phyloP scores from a whole-genome alignment of 345 rosid genomes.

The Eutrema japonicum region DNA sequence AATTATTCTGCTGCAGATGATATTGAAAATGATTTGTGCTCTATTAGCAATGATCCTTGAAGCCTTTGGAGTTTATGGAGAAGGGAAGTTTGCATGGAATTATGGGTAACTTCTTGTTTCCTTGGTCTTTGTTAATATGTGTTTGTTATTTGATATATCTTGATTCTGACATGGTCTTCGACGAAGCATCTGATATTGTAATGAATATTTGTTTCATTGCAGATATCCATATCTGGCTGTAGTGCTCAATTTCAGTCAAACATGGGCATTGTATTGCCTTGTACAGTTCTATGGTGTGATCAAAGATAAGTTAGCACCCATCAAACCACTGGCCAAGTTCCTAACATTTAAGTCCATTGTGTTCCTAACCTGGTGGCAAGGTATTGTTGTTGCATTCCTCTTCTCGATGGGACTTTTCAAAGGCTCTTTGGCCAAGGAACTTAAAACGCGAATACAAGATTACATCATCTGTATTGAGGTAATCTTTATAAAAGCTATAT shows the following conservation, averaged over 20 bases:
- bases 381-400: constrained; percentile 89
- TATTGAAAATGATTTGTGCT: constrained; percentile 92
- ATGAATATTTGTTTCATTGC: constrained; percentile 43
- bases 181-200: not conserved
- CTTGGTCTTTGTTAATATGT: not conserved
- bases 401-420: constrained; percentile 84
- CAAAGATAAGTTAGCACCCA: constrained; percentile 86
- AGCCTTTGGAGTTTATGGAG: constrained; percentile 95
- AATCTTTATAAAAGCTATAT: not conserved
- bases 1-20: constrained; percentile 64
- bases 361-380: constrained; percentile 99
- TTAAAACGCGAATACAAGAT: constrained; percentile 90
- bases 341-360: constrained; percentile 94
- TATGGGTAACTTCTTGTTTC: constrained; percentile 64
- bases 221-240: constrained; percentile 98
- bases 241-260: constrained; percentile 96
- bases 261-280: constrained; percentile 97
- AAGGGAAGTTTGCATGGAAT: constrained; percentile 95
- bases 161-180: not conserved
- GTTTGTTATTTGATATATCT: not conserved
- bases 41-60: constrained; percentile 89
- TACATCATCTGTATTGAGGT: constrained; percentile 98
- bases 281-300: constrained; percentile 90
- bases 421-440: constrained; percentile 86
- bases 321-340: constrained; percentile 95